These are phyloP conservation scores for Akanthomyces lecanii DNA, from an alignment of 2,329 filamentous ascomycete genomes.

Conservation along the genomic window DNA sequence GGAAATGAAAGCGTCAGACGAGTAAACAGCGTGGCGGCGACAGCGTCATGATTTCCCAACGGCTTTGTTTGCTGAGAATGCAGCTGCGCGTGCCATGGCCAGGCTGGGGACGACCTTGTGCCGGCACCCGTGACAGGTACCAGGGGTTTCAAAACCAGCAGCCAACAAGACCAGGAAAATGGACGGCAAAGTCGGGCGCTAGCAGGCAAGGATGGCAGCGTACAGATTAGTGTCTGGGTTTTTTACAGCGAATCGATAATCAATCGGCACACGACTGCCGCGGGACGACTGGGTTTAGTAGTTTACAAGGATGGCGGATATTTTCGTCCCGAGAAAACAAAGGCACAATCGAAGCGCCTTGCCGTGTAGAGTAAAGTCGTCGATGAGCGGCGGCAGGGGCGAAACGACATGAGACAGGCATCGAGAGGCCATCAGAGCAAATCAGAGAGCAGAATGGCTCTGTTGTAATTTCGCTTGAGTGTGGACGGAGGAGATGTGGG, in stretches of 20 bases:
- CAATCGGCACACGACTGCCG: conserved; percentile 7
- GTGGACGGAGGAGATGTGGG: background rate
- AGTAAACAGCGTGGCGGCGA: too few species aligned
- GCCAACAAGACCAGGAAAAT: background rate
- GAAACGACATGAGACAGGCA: background rate
- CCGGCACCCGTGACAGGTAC: background rate
- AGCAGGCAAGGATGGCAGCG: background rate
- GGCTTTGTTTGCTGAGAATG: too few species aligned
- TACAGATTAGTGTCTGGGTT: background rate
- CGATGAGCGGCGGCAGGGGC: conserved; percentile 1
- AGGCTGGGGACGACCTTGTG: background rate
- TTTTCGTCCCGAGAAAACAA: background rate
- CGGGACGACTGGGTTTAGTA: background rate
- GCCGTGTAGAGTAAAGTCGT: background rate
- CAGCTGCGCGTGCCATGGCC: too few species aligned
- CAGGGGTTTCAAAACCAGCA: background rate
- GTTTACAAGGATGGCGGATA: background rate
- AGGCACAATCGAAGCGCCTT: background rate
- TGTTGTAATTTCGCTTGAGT: conserved; percentile 8
- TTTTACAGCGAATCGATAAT: conserved; percentile 1
- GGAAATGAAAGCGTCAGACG: too few species aligned
- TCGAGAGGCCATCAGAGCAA: background rate
- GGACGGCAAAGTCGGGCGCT: conserved; percentile 8
- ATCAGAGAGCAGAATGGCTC: background rate
- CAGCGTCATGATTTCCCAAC: too few species aligned